Evolutionary conservation across 2,329 filamentous ascomycete species (phyloP), one percentile per base, ranked within the genome.

Genomic region (Venturia nashicola): DNA sequence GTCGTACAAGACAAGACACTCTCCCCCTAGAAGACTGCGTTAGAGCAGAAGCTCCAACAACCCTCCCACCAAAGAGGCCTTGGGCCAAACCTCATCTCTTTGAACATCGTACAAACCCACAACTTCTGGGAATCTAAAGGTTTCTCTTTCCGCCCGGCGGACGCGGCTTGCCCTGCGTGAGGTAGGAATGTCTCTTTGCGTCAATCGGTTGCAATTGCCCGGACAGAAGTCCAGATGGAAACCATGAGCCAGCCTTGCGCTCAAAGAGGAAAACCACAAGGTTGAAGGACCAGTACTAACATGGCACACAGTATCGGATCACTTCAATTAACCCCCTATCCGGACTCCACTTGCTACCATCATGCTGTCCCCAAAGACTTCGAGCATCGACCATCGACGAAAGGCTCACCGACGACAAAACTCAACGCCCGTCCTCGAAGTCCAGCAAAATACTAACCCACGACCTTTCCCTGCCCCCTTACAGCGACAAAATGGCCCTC

Each of bases 361-460:
- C 78, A 92, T 92, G 89, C 86, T 91, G 86, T 89, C 88, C 79
- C 86, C 71, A 70, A 81, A 84, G 75, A 81, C 83, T 73, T 85
- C 82, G 78, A 86, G 81, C 81, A 85, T 90, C 80, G 86, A 90
- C 75, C 83, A 83, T 77, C 86, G 86, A 76, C 84, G 86, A 76
- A 84, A 85, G 78, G 83, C 85, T 77, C 91, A 96, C 79, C 84
- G 90, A 76, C 88, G 91, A 79, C 91, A 96, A 80, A 87, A 90
- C 72, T 96, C 91, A 72, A 93, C 89, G 73, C 89, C 90, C 68
- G 84, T 83, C 75, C 89, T 90, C 78, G 89, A 93, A 75, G 84
- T 85, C 71, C 83, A 85, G 74, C 88, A 86, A 82, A 57, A 57
- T 57, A 57, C 51, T 57, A 57, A 57, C 51, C 84, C 86, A 77